phyloP scores from a whole-genome alignment of 1,139 yeast genomes.

The Candida tropicalis region DNA sequence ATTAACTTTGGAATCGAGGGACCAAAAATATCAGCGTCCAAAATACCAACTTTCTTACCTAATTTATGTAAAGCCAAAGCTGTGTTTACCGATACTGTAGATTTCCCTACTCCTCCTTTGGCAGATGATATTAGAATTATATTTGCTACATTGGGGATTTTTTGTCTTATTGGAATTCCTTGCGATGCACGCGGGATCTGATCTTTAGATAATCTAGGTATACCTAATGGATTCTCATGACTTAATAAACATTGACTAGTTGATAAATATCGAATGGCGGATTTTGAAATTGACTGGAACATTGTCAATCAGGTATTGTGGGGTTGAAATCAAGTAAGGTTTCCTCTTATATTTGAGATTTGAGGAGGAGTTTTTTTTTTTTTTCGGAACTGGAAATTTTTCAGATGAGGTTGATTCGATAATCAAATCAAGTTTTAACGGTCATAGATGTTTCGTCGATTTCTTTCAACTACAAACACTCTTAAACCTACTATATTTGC shows the following conservation, averaged over 20 bases:
- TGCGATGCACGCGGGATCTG: constrained; percentile 41
- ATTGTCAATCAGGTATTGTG: neutral
- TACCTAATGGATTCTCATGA: constrained; percentile 49
- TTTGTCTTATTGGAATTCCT: constrained; percentile 57
- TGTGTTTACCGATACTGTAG: constrained; percentile 63
- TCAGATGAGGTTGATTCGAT: neutral
- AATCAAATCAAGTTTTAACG: too few species aligned
- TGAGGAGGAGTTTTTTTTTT: neutral
- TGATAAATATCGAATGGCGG: constrained; percentile 5
- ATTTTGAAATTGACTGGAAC: neutral
- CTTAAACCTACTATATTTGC: constrained; percentile 78
- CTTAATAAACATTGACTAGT: constrained; percentile 2
- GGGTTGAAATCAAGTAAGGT: neutral
- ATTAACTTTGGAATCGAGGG: constrained; percentile 78
- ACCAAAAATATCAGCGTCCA: constrained; percentile 85
- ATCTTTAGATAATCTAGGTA: constrained; percentile 42
- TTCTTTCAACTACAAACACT: constrained; percentile 3
- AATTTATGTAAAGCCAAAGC: constrained; percentile 61
- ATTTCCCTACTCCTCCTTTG: constrained; percentile 75
- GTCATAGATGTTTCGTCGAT: constrained; percentile 6
- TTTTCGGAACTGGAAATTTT: neutral
- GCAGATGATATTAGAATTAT: constrained; percentile 76
- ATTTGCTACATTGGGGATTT: constrained; percentile 61
- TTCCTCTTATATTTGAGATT: too few species aligned
- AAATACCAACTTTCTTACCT: constrained; percentile 65